These are phyloP conservation scores for Acrocalymma vagum DNA, from an alignment of 2,329 filamentous ascomycete genomes.

Conservation along the genomic window DNA sequence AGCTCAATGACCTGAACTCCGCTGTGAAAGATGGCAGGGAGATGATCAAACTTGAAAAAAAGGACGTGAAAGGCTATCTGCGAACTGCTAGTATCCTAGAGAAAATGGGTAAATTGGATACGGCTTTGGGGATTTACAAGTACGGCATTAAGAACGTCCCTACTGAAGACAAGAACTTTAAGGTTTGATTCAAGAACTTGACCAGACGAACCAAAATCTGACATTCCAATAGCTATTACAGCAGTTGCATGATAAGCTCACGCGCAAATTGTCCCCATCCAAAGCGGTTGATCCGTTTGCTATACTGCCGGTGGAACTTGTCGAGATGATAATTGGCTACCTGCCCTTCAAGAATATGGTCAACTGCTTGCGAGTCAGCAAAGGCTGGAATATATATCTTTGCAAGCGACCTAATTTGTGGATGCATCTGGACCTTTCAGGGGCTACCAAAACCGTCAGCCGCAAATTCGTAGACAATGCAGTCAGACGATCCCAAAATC, in stretches of 20 bases:
- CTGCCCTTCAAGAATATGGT: slow-evolving; percentile 62
- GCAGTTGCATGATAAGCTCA: slow-evolving; percentile 58
- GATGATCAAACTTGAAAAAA: slow-evolving; percentile 62
- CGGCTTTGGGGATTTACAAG: slow-evolving; percentile 64
- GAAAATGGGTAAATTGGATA: slow-evolving; percentile 60
- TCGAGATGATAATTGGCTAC: slow-evolving; percentile 59
- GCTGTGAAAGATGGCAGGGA: slow-evolving; percentile 65
- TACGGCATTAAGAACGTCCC: slow-evolving; percentile 64
- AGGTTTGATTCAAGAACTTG: slow-evolving; percentile 19
- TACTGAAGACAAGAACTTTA: slow-evolving; percentile 42
- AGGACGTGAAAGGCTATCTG: slow-evolving; percentile 66
- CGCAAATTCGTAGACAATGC: slow-evolving; percentile 52
- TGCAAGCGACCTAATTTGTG: slow-evolving; percentile 57
- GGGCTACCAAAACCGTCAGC: slow-evolving; percentile 53
- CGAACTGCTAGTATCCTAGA: slow-evolving; percentile 60
- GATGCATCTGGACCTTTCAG: slow-evolving; percentile 62
- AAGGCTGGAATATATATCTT: slow-evolving; percentile 63
- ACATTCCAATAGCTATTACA: slow-evolving; percentile 48
- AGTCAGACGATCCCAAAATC: slow-evolving; percentile 49
- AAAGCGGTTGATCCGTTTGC: slow-evolving; percentile 61
- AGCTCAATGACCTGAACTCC: slow-evolving; percentile 58
- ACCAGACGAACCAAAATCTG: neutral
- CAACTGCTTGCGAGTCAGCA: slow-evolving; percentile 64
- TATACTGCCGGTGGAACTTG: slow-evolving; percentile 63
- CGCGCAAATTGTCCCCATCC: slow-evolving; percentile 49